Evolutionary conservation across 148 eudicot species (phyloP).

Genomic region (Talinum fruticosum): DNA sequence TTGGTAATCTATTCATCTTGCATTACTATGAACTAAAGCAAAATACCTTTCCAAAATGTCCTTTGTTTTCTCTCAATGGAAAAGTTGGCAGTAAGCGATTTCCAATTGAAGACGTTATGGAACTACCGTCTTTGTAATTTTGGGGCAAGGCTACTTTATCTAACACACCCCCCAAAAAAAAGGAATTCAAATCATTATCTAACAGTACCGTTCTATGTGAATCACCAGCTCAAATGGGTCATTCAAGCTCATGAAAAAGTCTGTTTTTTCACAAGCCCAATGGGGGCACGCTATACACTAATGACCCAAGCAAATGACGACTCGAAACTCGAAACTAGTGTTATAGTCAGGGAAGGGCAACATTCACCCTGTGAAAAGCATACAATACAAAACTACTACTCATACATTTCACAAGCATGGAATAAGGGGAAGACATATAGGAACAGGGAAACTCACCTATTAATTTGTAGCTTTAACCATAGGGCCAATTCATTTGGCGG

Average conservation of each 20-base stretch:
- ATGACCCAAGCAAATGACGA: background rate
- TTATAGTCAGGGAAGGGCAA: background rate
- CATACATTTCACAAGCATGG: background rate
- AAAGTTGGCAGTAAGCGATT: too few relatives aligned
- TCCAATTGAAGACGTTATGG: too few relatives aligned
- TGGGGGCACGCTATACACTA: background rate
- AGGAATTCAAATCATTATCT: background rate
- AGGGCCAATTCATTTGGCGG: conserved; percentile 96
- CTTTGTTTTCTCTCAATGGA: too few relatives aligned
- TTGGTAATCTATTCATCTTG: too few relatives aligned
- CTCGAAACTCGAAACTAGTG: too few relatives aligned
- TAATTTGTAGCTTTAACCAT: conserved; percentile 46
- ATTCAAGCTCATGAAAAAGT: background rate
- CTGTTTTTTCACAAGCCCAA: background rate
- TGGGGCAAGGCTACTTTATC: too few relatives aligned
- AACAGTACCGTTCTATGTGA: background rate
- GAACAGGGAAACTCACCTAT: background rate
- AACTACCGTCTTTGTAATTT: too few relatives aligned
- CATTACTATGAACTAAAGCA: too few relatives aligned
- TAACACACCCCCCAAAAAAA: too few relatives aligned
- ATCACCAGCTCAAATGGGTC: too few relatives aligned
- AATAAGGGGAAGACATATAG: background rate
- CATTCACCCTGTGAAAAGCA: background rate
- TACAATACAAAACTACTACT: background rate
- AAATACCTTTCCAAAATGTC: too few relatives aligned